phyloP scores from a whole-genome alignment of 1,139 yeast genomes.

The Pichia sp. region DNA sequence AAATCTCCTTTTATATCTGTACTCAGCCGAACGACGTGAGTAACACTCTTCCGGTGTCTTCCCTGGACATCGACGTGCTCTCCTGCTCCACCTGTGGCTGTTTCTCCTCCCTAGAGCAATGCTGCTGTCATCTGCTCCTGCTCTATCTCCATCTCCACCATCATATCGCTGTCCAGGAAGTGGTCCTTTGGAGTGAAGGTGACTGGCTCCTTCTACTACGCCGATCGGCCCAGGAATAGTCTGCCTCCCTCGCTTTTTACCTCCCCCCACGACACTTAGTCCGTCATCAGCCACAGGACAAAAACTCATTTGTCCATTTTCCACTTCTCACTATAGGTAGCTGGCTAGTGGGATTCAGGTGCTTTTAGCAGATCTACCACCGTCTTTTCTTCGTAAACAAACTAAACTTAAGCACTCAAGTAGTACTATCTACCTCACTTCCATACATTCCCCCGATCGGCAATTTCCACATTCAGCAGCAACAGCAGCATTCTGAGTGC shows the following conservation, averaged over 20 bases:
- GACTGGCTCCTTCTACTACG: not conserved
- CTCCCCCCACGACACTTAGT: not conserved
- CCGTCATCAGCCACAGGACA: not conserved
- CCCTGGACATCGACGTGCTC: not conserved
- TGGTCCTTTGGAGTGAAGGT: not conserved
- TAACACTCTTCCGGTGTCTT: not conserved
- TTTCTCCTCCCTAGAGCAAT: not conserved
- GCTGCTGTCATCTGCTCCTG: not conserved
- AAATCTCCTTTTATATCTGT: not conserved
- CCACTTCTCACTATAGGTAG: no score
- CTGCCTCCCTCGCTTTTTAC: not conserved
- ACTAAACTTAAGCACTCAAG: no score
- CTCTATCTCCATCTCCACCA: not conserved
- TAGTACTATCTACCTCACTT: no score
- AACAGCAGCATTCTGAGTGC: not conserved
- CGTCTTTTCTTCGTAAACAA: no score
- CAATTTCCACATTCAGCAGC: no score
- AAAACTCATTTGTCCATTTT: not conserved
- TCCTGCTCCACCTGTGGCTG: slow-evolving; percentile 1
- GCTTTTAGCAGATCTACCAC: no score
- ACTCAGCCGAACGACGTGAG: not conserved
- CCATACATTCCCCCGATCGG: no score
- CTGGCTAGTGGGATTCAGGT: no score
- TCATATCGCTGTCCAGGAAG: not conserved
- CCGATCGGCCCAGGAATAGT: not conserved